Percentiles rank a stretch among this genome's conserved stretches.
Evolutionary conservation across 1,284 basidiomycete species (phyloP).

Genomic region (Pseudozyma pruni): DNA sequence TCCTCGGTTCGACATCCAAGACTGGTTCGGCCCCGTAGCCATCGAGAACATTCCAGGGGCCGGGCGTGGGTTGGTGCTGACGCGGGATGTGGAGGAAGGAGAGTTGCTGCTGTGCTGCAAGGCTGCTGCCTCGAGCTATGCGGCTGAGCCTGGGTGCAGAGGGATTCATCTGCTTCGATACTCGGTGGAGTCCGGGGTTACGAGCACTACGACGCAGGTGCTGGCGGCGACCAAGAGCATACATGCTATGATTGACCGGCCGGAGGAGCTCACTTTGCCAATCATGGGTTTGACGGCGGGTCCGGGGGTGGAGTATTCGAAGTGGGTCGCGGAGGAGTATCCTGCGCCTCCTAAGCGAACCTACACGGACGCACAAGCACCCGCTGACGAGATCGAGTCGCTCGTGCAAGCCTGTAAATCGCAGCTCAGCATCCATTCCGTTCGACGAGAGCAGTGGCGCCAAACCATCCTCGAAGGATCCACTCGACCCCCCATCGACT

Average conservation of each 20-base stretch:
- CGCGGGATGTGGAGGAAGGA: constrained; percentile 56
- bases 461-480: constrained; percentile 17
- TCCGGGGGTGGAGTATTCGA: constrained; percentile 46
- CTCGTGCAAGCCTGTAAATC: constrained; percentile 10
- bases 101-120: constrained; percentile 61
- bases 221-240: constrained; percentile 63
- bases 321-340: constrained; percentile 48
- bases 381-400: constrained; percentile 13
- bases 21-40: constrained; percentile 57
- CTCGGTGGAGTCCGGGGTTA: constrained; percentile 57
- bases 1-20: constrained; percentile 52
- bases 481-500: constrained; percentile 27
- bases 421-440: constrained; percentile 5
- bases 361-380: constrained; percentile 18
- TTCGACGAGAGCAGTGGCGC: constrained; percentile 5
- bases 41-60: constrained; percentile 60
- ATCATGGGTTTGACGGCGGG: constrained; percentile 66
- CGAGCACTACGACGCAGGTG: constrained; percentile 66
- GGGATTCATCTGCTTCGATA: constrained; percentile 55
- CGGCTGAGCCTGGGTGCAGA: constrained; percentile 46
- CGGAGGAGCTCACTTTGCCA: constrained; percentile 47
- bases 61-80: constrained; percentile 61
- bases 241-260: constrained; percentile 60
- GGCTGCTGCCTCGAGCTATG: constrained; percentile 58
- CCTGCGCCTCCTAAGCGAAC: constrained; percentile 41